These are phyloP conservation scores for Rubus idaeus DNA, from an alignment of 306 rosid genomes.

Conservation along the genomic window DNA sequence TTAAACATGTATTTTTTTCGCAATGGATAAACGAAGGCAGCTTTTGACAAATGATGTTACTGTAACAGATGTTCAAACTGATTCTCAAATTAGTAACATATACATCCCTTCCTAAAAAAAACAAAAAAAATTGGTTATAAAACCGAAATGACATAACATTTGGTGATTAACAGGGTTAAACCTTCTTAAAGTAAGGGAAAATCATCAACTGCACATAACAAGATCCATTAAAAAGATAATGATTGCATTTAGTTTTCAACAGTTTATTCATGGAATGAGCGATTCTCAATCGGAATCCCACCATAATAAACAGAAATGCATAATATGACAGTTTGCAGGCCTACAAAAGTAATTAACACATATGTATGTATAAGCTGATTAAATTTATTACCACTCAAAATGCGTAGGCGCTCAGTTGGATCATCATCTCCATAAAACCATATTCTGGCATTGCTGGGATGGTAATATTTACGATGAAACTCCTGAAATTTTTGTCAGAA, in stretches of 20 bases:
- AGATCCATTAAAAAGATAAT: not conserved
- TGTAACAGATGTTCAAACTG: not conserved
- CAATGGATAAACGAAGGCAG: slow-evolving; percentile 6
- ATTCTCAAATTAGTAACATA: no score
- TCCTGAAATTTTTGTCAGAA: slow-evolving; percentile 55
- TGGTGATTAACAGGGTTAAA: not conserved
- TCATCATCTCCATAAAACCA: slow-evolving; percentile 99
- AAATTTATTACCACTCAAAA: slow-evolving; percentile 62
- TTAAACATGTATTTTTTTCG: not conserved
- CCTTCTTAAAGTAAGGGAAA: not conserved
- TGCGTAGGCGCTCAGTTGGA: slow-evolving; percentile 84
- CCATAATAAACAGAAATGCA: no score
- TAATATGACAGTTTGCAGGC: not conserved
- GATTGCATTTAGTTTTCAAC: not conserved
- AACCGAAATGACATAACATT: not conserved
- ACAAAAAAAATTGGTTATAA: not conserved
- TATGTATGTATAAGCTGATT: slow-evolving; percentile 10
- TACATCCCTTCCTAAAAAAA: not conserved
- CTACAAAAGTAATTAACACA: not conserved
- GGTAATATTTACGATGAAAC: slow-evolving; percentile 89
- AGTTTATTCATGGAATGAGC: not conserved
- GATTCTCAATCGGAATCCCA: not conserved
- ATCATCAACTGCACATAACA: not conserved
- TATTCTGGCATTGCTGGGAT: slow-evolving; percentile 90
- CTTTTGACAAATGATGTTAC: not conserved